These are phyloP conservation scores for Cercophora samala DNA, from an alignment of 495 filamentous ascomycete species.

Conservation along the genomic window DNA sequence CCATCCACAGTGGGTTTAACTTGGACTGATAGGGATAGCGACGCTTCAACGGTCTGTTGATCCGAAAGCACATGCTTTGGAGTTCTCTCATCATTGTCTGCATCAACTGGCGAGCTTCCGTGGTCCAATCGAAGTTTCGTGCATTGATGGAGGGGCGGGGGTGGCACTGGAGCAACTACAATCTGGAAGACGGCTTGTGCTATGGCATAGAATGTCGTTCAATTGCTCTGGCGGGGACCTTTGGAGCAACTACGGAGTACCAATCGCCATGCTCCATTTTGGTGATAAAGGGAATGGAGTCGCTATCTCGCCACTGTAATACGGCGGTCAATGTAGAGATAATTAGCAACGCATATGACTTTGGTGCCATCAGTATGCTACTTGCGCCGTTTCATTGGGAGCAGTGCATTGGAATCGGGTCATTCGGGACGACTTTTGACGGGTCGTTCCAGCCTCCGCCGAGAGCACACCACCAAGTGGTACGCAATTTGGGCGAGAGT, in stretches of 20 bases:
- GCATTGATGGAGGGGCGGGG: not conserved
- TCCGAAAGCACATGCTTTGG: not conserved
- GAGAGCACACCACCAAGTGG: not conserved
- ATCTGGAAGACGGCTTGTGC: no score
- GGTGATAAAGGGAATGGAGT: no score
- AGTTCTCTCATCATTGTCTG: not conserved
- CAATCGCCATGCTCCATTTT: no score
- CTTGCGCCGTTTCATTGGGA: not conserved
- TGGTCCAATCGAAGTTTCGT: not conserved
- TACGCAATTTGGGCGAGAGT: conserved; percentile 6
- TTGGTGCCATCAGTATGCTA: not conserved
- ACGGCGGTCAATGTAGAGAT: not conserved
- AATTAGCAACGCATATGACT: conserved; percentile 8
- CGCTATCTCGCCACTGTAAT: not conserved
- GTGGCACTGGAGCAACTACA: not conserved
- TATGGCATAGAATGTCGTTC: no score
- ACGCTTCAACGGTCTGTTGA: not conserved
- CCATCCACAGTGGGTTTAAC: conserved; percentile 1
- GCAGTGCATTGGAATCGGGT: not conserved
- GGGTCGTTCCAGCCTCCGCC: not conserved
- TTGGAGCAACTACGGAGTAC: no score
- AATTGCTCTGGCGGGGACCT: no score
- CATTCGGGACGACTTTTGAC: not conserved
- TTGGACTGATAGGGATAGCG: not conserved
- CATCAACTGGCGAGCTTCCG: not conserved